These are phyloP conservation scores for Cryphonectria parasitica DNA, from an alignment of 2,329 filamentous ascomycete genomes.

Conservation along the genomic window DNA sequence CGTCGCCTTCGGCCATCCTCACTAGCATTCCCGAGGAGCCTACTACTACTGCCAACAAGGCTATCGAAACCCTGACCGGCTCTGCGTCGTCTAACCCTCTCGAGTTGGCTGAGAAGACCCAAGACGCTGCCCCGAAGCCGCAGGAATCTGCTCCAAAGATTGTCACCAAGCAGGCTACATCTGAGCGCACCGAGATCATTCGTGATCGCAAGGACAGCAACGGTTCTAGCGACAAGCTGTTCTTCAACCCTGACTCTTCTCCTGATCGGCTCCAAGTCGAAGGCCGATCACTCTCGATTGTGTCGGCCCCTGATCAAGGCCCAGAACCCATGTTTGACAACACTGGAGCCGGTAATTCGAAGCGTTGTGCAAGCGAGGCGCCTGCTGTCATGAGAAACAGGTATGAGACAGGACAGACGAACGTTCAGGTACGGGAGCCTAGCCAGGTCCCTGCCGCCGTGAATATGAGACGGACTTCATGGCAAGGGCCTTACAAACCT, in stretches of 20 bases:
- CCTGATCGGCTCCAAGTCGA: constrained; percentile 15
- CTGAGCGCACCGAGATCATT: background rate
- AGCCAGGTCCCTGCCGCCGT: background rate
- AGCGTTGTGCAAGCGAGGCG: constrained; percentile 6
- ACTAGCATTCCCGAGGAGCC: constrained; percentile 26
- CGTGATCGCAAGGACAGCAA: constrained; percentile 17
- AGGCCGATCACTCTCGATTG: constrained; percentile 14
- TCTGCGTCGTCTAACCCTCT: constrained; percentile 3
- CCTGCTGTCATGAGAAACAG: background rate
- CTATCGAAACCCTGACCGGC: background rate
- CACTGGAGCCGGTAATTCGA: background rate
- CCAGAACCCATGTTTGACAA: constrained; percentile 8
- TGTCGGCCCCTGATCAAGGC: constrained; percentile 19
- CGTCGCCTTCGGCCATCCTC: constrained; percentile 3
- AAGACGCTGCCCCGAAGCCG: background rate
- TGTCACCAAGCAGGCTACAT: constrained; percentile 2
- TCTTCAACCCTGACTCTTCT: constrained; percentile 9
- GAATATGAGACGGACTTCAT: constrained; percentile 1
- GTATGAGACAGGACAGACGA: background rate
- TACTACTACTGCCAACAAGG: constrained; percentile 1
- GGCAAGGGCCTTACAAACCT: background rate
- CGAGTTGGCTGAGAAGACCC: background rate
- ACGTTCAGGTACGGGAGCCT: background rate
- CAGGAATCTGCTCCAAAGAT: background rate
- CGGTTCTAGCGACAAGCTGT: constrained; percentile 17